phyloP scores from a whole-genome alignment of 164 flowering plant species.

The Stephania cephalantha region DNA sequence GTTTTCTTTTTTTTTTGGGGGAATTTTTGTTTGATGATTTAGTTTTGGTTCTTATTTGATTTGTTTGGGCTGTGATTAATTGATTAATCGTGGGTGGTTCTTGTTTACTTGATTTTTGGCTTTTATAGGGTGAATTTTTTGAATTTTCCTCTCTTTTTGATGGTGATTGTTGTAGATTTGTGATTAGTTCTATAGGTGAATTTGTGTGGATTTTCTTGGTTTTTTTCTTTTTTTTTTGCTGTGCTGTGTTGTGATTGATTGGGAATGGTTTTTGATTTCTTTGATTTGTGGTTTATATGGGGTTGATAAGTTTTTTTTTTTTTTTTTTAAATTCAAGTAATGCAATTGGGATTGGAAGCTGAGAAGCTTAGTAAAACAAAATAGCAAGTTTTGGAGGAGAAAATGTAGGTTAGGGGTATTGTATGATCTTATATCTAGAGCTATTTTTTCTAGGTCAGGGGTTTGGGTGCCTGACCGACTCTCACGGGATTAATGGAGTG shows the following conservation, averaged over 20 bases:
- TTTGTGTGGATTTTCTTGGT: background rate
- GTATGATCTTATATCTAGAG: background rate
- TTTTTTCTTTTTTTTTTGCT: background rate
- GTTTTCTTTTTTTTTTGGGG: background rate
- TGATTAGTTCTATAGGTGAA: background rate
- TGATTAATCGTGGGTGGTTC: background rate
- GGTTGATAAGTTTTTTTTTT: background rate
- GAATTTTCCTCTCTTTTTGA: background rate
- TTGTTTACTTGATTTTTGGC: background rate
- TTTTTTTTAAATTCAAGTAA: background rate
- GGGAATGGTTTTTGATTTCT: background rate
- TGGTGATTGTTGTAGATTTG: background rate
- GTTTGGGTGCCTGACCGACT: background rate
- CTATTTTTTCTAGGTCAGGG: background rate
- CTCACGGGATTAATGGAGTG: too few relatives aligned
- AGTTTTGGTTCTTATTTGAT: background rate
- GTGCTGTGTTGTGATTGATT: too few relatives aligned
- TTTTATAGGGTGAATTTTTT: too few relatives aligned
- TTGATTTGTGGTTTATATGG: background rate
- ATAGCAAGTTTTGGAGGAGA: background rate
- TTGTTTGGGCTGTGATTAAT: constrained; percentile 1
- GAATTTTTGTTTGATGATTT: background rate
- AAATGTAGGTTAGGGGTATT: background rate
- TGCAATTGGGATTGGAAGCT: background rate
- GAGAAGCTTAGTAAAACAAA: background rate